Percentiles rank a stretch among this genome's conserved stretches.
phyloP scores from a whole-genome alignment of 371 early-diverging fungal species.

The Vairimorpha apis region DNA sequence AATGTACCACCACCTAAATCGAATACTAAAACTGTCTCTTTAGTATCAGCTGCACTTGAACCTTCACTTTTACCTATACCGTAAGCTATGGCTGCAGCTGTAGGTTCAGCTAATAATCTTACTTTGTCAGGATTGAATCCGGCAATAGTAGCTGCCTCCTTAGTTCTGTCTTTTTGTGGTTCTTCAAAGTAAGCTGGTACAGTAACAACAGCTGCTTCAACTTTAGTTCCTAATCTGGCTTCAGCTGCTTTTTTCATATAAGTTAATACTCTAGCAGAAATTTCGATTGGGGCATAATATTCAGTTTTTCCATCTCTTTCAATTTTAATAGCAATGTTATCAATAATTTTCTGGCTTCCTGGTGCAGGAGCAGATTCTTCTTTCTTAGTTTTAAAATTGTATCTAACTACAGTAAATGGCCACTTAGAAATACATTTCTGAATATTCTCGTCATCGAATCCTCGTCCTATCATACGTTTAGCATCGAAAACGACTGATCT shows the following conservation, averaged over 20 bases:
- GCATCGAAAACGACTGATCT: slow-evolving; percentile 83
- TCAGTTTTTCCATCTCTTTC: slow-evolving; percentile 24
- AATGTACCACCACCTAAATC: slow-evolving; percentile 95
- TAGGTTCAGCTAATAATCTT: slow-evolving; percentile 60
- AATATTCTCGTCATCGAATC: slow-evolving; percentile 64
- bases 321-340: slow-evolving; percentile 44
- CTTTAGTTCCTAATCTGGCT: slow-evolving; percentile 37
- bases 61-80: slow-evolving; percentile 43
- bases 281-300: slow-evolving; percentile 51
- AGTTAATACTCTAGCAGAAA: slow-evolving; percentile 33
- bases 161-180: slow-evolving; percentile 55
- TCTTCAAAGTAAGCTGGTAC: slow-evolving; percentile 63
- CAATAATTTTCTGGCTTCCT: slow-evolving; percentile 25
- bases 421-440: slow-evolving; percentile 58
- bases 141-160: slow-evolving; percentile 59
- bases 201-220: slow-evolving; percentile 52
- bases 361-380: slow-evolving; percentile 41
- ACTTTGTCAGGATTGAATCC: slow-evolving; percentile 50
- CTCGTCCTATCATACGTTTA: slow-evolving; percentile 80
- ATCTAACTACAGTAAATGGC: slow-evolving; percentile 60
- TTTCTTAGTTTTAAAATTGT: slow-evolving; percentile 22
- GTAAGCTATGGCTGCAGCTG: slow-evolving; percentile 63
- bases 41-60: slow-evolving; percentile 13
- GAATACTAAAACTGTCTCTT: slow-evolving; percentile 72
- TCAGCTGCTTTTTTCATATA: slow-evolving; percentile 50